Evolutionary conservation across 1,284 basidiomycete species (phyloP), one percentile per base, ranked within the genome.

Genomic region (Gymnopus androsaceus): DNA sequence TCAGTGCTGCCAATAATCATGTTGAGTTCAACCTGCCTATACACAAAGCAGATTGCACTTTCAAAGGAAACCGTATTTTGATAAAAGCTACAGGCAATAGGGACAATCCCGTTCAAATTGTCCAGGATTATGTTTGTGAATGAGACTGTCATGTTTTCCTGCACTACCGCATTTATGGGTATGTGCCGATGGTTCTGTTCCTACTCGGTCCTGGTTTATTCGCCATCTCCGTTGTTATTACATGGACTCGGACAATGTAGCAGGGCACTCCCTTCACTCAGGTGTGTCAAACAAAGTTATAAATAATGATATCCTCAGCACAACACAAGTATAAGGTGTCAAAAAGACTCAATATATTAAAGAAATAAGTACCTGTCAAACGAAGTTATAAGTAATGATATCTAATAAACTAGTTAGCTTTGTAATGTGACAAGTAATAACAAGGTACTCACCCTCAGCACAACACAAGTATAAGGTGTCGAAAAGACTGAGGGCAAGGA

Each of bases 251-350:
- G 19, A 5, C 12, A 33, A 6, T 7, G 30, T 51, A 17, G 55
- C 36, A 2, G 64, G 64, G 11, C 64, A 66, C 30, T 66, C 64
- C 15, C 19, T n/a, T n/a, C n/a, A n/a, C n/a, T n/a, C n/a, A n/a
- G n/a, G n/a, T n/a, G n/a, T n/a, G n/a, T n/a, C n/a, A n/a, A n/a
- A n/a, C n/a, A n/a, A n/a, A n/a, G n/a, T n/a, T n/a, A n/a, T n/a
- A n/a, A n/a, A n/a, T n/a, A n/a, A n/a, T n/a, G n/a, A n/a, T n/a
- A n/a, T n/a, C n/a, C n/a, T n/a, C n/a, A n/a, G n/a, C n/a, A n/a
- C n/a, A n/a, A n/a, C n/a, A n/a, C n/a, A n/a, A n/a, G n/a, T n/a
- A n/a, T n/a, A n/a, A n/a, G n/a, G n/a, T n/a, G n/a, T n/a, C n/a
- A n/a, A n/a, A n/a, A n/a, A n/a, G n/a, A n/a, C n/a, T n/a, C n/a